Evolutionary conservation across 345 rosid genomes (phyloP).

Genomic region (thale cress (Arabidopsis thaliana)): DNA sequence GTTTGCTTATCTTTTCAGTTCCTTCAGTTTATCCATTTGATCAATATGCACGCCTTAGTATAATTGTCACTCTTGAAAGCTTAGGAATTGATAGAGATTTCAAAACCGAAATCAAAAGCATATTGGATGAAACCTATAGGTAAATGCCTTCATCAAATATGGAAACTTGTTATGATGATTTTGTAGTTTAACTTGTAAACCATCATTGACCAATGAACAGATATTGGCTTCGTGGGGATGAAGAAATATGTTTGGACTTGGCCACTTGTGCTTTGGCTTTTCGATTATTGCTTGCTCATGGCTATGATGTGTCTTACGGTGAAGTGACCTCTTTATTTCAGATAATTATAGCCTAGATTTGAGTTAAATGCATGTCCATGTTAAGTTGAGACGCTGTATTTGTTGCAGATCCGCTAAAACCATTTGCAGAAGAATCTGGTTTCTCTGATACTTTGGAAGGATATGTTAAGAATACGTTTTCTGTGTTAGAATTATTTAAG

Average conservation of each 20-base stretch:
- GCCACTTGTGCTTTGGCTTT: constrained; percentile 78
- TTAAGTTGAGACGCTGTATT: constrained; percentile 14
- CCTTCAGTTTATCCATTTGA: constrained; percentile 76
- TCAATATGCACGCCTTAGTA: constrained; percentile 57
- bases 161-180: background rate
- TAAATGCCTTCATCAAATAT: constrained; percentile 37
- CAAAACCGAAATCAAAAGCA: constrained; percentile 55
- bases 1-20: constrained; percentile 53
- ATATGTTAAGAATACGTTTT: constrained; percentile 53
- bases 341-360: background rate
- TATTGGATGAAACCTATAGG: constrained; percentile 70
- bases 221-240: constrained; percentile 76
- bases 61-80: constrained; percentile 67
- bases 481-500: constrained; percentile 70
- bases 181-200: constrained; percentile 9
- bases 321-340: constrained; percentile 31
- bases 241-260: constrained; percentile 61
- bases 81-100: constrained; percentile 76
- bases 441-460: constrained; percentile 66
- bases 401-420: constrained; percentile 61
- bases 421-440: constrained; percentile 56
- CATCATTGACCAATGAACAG: constrained; percentile 53
- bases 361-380: constrained; percentile 2
- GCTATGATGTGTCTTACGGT: constrained; percentile 84
- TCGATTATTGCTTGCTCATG: constrained; percentile 63